These are phyloP conservation scores for Begonia fuchsioides DNA, from an alignment of 306 rosid genomes.

Conservation along the genomic window DNA sequence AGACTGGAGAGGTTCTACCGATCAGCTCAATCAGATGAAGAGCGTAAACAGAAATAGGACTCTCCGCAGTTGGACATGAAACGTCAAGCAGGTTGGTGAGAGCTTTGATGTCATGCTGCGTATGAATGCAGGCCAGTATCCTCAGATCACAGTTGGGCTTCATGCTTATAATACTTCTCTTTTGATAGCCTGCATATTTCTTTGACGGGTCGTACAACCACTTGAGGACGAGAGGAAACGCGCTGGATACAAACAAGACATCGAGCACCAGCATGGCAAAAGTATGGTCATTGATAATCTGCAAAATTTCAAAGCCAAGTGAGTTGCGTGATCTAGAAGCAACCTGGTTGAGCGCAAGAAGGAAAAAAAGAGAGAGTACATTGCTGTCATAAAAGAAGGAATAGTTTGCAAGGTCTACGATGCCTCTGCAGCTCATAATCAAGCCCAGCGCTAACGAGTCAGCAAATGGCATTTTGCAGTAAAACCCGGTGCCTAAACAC, in stretches of 20 bases:
- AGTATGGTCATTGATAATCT: constrained; percentile 7
- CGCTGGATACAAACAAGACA: constrained; percentile 10
- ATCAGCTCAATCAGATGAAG: constrained; percentile 47
- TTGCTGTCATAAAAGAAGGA: constrained; percentile 10
- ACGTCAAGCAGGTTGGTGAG: constrained; percentile 29
- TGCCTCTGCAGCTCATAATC: constrained; percentile 41
- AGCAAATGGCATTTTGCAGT: constrained; percentile 19
- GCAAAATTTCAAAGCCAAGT: constrained; percentile 4
- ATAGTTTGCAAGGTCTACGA: constrained; percentile 29
- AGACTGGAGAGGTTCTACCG: constrained; percentile 39
- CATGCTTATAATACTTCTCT: constrained; percentile 23
- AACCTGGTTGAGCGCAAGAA: not conserved
- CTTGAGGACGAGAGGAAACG: constrained; percentile 22
- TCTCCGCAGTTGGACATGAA: constrained; percentile 21
- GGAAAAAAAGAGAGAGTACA: constrained; percentile 7
- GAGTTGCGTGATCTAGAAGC: not conserved
- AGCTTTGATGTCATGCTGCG: constrained; percentile 12
- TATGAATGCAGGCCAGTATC: constrained; percentile 25
- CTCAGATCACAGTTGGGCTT: constrained; percentile 22
- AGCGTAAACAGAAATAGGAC: constrained; percentile 16
- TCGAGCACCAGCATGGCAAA: constrained; percentile 6
- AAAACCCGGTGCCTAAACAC: constrained; percentile 17
- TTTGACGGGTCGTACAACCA: constrained; percentile 39
- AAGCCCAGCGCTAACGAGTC: constrained; percentile 30
- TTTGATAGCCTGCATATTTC: constrained; percentile 33